Base-by-base conservation (phyloP, 148 eudicot species). In the Talinum fruticosum region DNA sequence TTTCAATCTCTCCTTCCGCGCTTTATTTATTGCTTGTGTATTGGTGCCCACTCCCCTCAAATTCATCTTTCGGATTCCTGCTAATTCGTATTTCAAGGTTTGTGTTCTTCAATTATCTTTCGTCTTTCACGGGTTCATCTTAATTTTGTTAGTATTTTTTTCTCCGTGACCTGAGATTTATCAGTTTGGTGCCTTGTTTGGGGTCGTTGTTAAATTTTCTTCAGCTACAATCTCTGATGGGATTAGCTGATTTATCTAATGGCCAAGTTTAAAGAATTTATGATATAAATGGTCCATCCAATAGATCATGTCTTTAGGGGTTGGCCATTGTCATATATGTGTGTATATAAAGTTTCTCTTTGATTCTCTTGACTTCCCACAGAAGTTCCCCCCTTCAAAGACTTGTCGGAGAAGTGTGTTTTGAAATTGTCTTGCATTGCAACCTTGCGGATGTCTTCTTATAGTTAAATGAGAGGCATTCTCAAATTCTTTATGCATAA, bases 31-130 rank as follows among this genome's bases (percentile, higher is more conserved):
- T 67, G 49, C 44, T 21, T 30, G 26, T 51, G 41, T 28, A 14
- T 19, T 73, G 38, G 33, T 29, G 57, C 30, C 28, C 10, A 13
- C 28, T 28, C 57, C 8, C 34, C 57, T 71, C 8, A 71, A 15
- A n/a, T 69, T 37, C 19, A 26, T n/a, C 51, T 68, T 13, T 35
- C 21, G 45, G 61, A 61, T 72, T 36, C 75, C 38, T 73, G 64
- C 64, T 73, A 33, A 29, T 19, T 29, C 26, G 13, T 47, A 19
- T 3, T 72, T 72, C 61, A 47, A 72, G 61, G 61, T 45, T 44
- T 44, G 74, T 29, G 10, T 72, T 47, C 10, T 47, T n/a, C n/a
- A n/a, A 33, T 6, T 73, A 53, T 34, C 24, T 19, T 73, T 0
- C 1, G 29, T 32, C 33, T 26, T 28, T 28, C 32, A 23, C n/a